A percentile compares a stretch with the other conserved stretches of the same genome.
phyloP scores from a whole-genome alignment of 768 basidiomycete genomes.

The Vararia minispora region DNA sequence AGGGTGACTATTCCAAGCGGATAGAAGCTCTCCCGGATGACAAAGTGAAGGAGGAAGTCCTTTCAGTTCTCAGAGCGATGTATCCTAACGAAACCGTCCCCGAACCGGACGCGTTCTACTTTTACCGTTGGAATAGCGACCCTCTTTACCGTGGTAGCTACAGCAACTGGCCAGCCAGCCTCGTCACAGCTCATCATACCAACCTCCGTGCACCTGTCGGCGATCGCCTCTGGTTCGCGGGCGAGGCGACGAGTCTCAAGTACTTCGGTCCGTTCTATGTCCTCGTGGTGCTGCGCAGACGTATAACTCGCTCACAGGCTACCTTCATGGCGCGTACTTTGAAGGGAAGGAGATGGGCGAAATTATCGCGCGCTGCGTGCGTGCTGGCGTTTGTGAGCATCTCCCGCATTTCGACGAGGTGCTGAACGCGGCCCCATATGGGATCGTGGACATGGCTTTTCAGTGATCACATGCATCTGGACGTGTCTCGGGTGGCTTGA shows the following conservation, averaged over 20 bases:
- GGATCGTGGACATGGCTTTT: too few relatives aligned
- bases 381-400: constrained; percentile 8
- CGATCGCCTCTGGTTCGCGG: constrained; percentile 46
- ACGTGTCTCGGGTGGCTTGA: too few relatives aligned
- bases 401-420: constrained; percentile 16
- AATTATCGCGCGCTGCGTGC: constrained; percentile 19
- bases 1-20: constrained; percentile 54
- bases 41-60: constrained; percentile 39
- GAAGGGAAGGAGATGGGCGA: constrained; percentile 20
- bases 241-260: constrained; percentile 46
- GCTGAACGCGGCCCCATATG: constrained; percentile 15
- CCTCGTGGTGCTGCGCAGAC: not conserved
- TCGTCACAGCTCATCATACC: constrained; percentile 38
- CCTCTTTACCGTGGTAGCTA: constrained; percentile 48
- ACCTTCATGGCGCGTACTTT: constrained; percentile 25
- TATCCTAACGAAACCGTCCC: constrained; percentile 44
- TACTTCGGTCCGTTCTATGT: constrained; percentile 39
- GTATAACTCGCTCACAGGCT: constrained; percentile 12
- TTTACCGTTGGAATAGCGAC: constrained; percentile 43
- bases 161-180: constrained; percentile 61
- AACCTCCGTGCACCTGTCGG: constrained; percentile 46
- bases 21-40: constrained; percentile 40
- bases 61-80: constrained; percentile 49
- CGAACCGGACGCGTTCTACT: constrained; percentile 42
- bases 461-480: too few relatives aligned